These are phyloP conservation scores for Arthrobotrys sinensis DNA, from an alignment of 2,329 filamentous ascomycete genomes.

Conservation along the genomic window DNA sequence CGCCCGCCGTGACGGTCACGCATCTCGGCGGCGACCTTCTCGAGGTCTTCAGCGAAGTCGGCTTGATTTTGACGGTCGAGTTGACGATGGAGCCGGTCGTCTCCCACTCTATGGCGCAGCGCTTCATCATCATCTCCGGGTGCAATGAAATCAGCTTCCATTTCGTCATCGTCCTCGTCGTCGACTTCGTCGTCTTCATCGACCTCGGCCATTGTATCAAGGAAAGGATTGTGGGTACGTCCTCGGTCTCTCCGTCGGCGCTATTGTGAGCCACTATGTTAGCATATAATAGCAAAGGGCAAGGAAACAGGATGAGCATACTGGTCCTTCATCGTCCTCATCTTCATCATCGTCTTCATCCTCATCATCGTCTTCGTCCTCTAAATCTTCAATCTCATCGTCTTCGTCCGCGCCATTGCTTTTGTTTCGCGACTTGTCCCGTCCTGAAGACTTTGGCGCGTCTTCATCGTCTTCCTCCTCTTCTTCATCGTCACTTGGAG, in stretches of 20 bases:
- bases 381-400: constrained; percentile 56
- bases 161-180: constrained; percentile 88
- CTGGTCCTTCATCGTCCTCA: constrained; percentile 75
- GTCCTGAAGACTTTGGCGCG: constrained; percentile 46
- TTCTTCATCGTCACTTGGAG: constrained; percentile 50
- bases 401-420: constrained; percentile 49
- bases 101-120: constrained; percentile 78
- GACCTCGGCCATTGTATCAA: constrained; percentile 98
- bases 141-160: constrained; percentile 80
- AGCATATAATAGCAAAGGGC: constrained; percentile 5
- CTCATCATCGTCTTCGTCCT: constrained; percentile 71
- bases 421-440: constrained; percentile 43
- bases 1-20: constrained; percentile 90
- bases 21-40: constrained; percentile 89
- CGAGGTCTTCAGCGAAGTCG: constrained; percentile 89
- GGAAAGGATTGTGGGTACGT: constrained; percentile 80
- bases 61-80: constrained; percentile 92
- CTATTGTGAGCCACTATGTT: constrained; percentile 37
- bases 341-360: constrained; percentile 74
- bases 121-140: constrained; percentile 79
- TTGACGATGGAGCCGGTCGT: constrained; percentile 93
- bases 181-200: constrained; percentile 91
- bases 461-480: constrained; percentile 60
- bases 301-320: constrained; percentile 22
- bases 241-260: constrained; percentile 63